These are phyloP conservation scores for Boletus smithii DNA, from an alignment of 1,284 basidiomycete genomes.

Conservation along the genomic window DNA sequence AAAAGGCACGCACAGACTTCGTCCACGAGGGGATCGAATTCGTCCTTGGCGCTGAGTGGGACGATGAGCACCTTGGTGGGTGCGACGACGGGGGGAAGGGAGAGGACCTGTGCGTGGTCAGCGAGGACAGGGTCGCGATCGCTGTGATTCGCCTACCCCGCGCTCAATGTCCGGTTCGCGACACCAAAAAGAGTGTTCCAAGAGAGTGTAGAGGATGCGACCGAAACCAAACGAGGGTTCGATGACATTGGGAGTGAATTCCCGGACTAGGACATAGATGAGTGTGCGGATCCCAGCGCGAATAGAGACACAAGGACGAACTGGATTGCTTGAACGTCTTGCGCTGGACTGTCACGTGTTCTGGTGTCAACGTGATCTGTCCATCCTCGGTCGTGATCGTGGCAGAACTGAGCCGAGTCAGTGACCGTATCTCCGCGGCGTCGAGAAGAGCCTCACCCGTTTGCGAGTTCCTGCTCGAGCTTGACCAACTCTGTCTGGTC, in stretches of 20 bases:
- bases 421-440: conserved; percentile 16
- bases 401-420: conserved; percentile 38
- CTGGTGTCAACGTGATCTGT: conserved; percentile 70
- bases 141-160: conserved; percentile 54
- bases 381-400: conserved; percentile 60
- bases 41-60: conserved; percentile 86
- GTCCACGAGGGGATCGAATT: conserved; percentile 81
- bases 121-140: not conserved
- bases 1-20: conserved; percentile 77
- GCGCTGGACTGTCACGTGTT: conserved; percentile 77
- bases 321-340: conserved; percentile 90
- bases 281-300: conserved; percentile 15
- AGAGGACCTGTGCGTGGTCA: conserved; percentile 66
- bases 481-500: conserved; percentile 67
- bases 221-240: conserved; percentile 99
- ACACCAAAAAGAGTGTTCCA: conserved; percentile 97
- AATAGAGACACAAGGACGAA: conserved; percentile 39
- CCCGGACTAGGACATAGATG: conserved; percentile 57
- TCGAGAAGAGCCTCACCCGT: conserved; percentile 54
- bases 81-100: conserved; percentile 86
- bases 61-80: conserved; percentile 97
- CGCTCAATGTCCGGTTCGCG: conserved; percentile 89
- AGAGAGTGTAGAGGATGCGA: conserved; percentile 89
- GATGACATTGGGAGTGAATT: conserved; percentile 96
- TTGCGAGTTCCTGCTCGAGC: conserved; percentile 71